Evolutionary conservation across 2,329 filamentous ascomycete genomes (phyloP), one percentile per base, ranked within the genome.

Genomic region (Hypomyces rosellus): DNA sequence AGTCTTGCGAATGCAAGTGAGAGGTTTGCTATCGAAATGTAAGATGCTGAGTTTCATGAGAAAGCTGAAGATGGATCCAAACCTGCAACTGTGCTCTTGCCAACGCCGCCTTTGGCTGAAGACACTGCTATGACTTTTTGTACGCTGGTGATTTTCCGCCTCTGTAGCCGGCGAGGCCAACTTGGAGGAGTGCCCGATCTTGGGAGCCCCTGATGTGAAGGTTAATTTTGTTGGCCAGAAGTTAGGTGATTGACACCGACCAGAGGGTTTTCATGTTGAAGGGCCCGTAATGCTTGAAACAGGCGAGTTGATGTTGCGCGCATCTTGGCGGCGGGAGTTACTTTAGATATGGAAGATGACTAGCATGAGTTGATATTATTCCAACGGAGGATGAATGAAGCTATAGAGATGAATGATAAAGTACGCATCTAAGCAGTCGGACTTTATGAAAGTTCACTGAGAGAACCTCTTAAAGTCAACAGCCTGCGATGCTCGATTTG

Each of bases 31-130:
- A 55, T 37, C 2, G 9, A 20, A 22, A 14, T 43, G n/a, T 15
- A 12, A 5, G 16, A 5, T 20, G 14, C 13, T 38, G 13, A n/a
- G 5, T 7, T n/a, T 14, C 12, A 8, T 22, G 9, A 30, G 6
- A 5, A 4, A 30, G 50, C 14, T 49, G 14, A 42, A 22, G 4
- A 30, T 51, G 14, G 49, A 11, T 34, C 67, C 69, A 47, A 62
- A 88, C 88, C 86, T 52, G 92, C 85, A 41, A 97, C 84, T 7
- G 93, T 99, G 59, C 89, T 96, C 66, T 99, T 99, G 1, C 93
- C 93, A 1, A 99, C 93, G n/a, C 93, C 93, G 2, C 93, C 93
- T 65, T 99, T 99, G 13, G 93, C 93, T 1, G 91, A 97, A 4
- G 90, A 96, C 13, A 99, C 89, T n/a, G 91, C 90, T 52, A 99